Evolutionary conservation across 306 rosid species (phyloP).

Genomic region (Dalbergia oliveri): DNA sequence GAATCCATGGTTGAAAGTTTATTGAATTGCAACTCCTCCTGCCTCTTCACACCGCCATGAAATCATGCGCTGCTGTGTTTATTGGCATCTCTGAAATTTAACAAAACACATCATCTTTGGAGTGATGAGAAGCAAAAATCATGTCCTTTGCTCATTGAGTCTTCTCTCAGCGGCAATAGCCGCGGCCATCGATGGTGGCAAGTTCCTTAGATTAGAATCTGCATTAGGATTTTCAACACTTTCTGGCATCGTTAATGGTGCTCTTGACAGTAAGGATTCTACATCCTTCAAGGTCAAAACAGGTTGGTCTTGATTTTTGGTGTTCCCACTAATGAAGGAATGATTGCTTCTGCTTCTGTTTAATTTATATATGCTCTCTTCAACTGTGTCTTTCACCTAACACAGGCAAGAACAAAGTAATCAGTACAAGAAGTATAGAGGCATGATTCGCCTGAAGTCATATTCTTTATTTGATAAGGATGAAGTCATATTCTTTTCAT

Average conservation of each 20-base stretch:
- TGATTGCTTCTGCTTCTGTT: conserved; percentile 74
- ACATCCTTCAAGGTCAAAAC: conserved; percentile 83
- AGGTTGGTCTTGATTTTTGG: conserved; percentile 84
- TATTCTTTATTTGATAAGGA: too few species aligned
- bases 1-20: conserved; percentile 33
- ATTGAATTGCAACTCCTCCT: conserved; percentile 31
- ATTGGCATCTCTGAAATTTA: conserved; percentile 33
- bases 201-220: conserved; percentile 60
- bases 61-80: conserved; percentile 4
- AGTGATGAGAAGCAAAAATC: conserved; percentile 46
- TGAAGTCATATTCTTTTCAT: conserved; percentile 9
- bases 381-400: conserved; percentile 90
- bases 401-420: conserved; percentile 31
- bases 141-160: conserved; percentile 58
- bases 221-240: conserved; percentile 56
- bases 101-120: background rate
- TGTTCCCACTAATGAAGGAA: conserved; percentile 80
- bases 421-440: conserved; percentile 15
- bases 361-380: conserved; percentile 85
- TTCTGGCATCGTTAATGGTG: conserved; percentile 54
- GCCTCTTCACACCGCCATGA: conserved; percentile 33
- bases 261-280: conserved; percentile 72
- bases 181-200: conserved; percentile 89
- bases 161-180: conserved; percentile 93
- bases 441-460: conserved; percentile 1